Percentiles rank a stretch among this genome's conserved stretches.
Conservation (phyloP, 257 asterid species). For the Echites panduratus region DNA sequence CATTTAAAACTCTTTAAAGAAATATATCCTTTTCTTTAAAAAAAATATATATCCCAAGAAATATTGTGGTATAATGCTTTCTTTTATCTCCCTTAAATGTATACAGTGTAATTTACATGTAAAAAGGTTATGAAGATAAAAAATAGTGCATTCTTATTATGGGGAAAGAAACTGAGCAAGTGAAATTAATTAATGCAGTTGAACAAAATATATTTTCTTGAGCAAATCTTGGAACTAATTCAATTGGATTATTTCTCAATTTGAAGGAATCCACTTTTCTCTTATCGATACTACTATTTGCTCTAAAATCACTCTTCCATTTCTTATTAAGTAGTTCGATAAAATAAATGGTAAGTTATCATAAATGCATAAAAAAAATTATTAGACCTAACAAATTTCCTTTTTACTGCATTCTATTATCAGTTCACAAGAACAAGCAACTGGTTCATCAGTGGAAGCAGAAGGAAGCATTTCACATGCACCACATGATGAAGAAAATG, state of each 20-base stretch:
- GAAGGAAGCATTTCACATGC: constrained; percentile 34
- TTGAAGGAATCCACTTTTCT: neutral
- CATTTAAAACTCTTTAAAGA: neutral
- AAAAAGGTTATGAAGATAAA: neutral
- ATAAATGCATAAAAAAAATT: neutral
- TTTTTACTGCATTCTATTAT: neutral
- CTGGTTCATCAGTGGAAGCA: constrained; percentile 34
- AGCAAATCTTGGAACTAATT: too few species aligned
- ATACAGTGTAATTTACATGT: neutral
- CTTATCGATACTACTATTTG: neutral
- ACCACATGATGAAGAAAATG: constrained; percentile 45
- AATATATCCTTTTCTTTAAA: neutral
- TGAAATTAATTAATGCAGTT: neutral
- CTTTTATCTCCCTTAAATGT: neutral
- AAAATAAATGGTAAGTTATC: neutral
- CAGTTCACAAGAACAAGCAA: constrained; percentile 61
- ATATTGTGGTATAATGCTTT: neutral
- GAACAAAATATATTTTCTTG: neutral
- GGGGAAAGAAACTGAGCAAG: neutral
- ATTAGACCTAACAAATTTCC: neutral
- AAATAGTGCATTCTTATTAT: too few species aligned
- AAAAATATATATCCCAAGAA: neutral
- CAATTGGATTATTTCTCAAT: neutral
- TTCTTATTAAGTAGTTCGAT: neutral
- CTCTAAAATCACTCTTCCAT: neutral